Evolutionary conservation across 1,284 basidiomycete species (phyloP).

Genomic region (Apiotrichum sp.): DNA sequence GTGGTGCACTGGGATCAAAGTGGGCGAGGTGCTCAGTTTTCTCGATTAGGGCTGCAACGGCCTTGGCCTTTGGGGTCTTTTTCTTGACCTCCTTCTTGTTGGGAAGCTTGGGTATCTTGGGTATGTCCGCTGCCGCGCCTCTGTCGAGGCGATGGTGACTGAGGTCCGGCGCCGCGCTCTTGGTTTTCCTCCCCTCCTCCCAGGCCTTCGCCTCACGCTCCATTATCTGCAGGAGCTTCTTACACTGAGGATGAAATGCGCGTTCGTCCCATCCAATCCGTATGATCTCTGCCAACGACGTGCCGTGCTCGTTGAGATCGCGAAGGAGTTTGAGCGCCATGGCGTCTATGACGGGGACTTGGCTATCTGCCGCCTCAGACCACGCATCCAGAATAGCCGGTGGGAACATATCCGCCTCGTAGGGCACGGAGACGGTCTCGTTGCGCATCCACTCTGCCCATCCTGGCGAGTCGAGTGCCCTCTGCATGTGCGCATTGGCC

Average conservation of each 20-base stretch:
- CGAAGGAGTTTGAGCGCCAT: slow-evolving; percentile 56
- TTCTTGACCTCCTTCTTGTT: not conserved
- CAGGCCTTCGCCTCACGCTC: slow-evolving; percentile 24
- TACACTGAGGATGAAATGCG: slow-evolving; percentile 10
- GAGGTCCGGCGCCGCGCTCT: not conserved
- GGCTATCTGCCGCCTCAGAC: slow-evolving; percentile 42
- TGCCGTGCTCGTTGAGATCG: slow-evolving; percentile 47
- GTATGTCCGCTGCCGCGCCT: slow-evolving; percentile 10
- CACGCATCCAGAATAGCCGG: slow-evolving; percentile 54
- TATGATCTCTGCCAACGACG: not conserved
- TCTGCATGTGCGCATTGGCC: slow-evolving; percentile 27
- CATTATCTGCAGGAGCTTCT: slow-evolving; percentile 14
- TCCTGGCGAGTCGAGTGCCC: slow-evolving; percentile 25
- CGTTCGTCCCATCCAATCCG: slow-evolving; percentile 23
- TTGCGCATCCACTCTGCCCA: slow-evolving; percentile 62
- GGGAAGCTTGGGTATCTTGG: slow-evolving; percentile 15
- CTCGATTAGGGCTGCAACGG: slow-evolving; percentile 19
- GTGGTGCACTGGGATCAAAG: slow-evolving; percentile 1
- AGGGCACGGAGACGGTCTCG: slow-evolving; percentile 55
- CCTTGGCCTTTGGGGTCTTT: slow-evolving; percentile 1
- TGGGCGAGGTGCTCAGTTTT: slow-evolving; percentile 25
- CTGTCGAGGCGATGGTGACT: slow-evolving; percentile 5
- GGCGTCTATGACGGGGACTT: slow-evolving; percentile 52
- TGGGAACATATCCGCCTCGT: slow-evolving; percentile 41
- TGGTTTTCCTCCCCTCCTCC: slow-evolving; percentile 18